Base-by-base conservation (phyloP, 2,329 filamentous ascomycete genomes). In the Sporothrix curviconia region DNA sequence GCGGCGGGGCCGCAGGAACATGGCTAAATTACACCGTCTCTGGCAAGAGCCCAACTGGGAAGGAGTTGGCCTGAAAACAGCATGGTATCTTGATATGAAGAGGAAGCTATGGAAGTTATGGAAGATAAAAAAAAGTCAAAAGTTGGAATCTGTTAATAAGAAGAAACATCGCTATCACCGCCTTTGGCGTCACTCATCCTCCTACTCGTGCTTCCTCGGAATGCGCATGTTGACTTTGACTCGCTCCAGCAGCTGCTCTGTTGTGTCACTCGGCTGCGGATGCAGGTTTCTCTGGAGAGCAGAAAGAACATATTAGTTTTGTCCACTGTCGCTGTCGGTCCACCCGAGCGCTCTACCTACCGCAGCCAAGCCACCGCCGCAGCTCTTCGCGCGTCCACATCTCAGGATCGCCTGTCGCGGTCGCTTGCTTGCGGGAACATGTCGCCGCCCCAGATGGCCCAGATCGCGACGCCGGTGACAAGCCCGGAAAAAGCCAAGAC, bases 381-480 rank as follows among this genome's bases (percentile, higher is more conserved):
- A 95, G 77, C 67, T 97, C 90, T 49, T 90, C 86, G 57, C 79
- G 77, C 0, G 89, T 90, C 92, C 92, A 97, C 9, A 67, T 69
- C 40, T 77, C 74, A 40, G 75, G 83, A 75, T 90, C 80, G 60
- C 91, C 91, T 28, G 76, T 89, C n/a, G 92, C n/a, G 90, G 68
- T 96, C 91, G 49, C 77, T 60, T 63, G 84, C 76, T 3, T 81
- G 71, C 1, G 92, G 92, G 66, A 96, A 95, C 66, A 96, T 81
- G 62, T 92, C 90, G 55, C 83, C 80, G 57, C 90, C 90, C 85
- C 88, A 95, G 65, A 96, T 92, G 17, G 83, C 81, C 86, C 88
- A 96, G 42, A 83, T 84, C 15, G 90, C 87, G 2, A 87, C 90
- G 2, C 88, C 90, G 7, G 89, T 88, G 14, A 96, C 81, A 54